phyloP scores from a whole-genome alignment of 2,329 filamentous ascomycete species.

The Sordariomycetes sp. region DNA sequence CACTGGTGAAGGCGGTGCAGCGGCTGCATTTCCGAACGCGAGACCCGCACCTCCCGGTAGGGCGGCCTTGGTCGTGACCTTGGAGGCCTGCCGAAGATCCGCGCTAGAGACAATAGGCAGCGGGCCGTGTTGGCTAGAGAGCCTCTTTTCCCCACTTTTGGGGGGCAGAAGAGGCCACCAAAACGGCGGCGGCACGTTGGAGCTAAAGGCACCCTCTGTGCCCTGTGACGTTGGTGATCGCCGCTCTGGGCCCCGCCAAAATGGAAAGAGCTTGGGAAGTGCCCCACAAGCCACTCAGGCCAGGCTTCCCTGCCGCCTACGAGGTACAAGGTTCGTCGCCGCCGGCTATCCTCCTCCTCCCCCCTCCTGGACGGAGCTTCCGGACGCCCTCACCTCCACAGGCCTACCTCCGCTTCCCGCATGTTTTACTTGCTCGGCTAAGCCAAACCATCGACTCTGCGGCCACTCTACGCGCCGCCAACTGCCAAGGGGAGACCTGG shows the following conservation, averaged over 20 bases:
- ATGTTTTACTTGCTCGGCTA: not conserved
- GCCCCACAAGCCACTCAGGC: not conserved
- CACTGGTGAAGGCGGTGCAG: too few species aligned
- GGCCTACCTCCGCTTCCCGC: not conserved
- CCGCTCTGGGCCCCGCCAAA: not conserved
- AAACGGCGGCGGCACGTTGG: not conserved
- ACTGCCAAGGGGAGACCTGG: not conserved
- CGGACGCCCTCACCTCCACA: not conserved
- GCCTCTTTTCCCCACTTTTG: not conserved
- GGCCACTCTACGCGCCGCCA: not conserved
- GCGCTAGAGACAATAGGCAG: not conserved
- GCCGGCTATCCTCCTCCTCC: not conserved
- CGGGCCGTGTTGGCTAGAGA: not conserved
- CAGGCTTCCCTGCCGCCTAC: not conserved
- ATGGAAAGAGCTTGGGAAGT: not conserved
- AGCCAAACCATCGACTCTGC: not conserved
- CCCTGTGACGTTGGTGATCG: constrained; percentile 5
- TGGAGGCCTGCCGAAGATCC: not conserved
- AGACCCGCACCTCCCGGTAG: not conserved
- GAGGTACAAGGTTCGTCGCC: too few species aligned
- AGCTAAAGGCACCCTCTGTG: not conserved
- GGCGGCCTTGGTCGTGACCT: not conserved
- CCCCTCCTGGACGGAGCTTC: not conserved
- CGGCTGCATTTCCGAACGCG: too few species aligned
- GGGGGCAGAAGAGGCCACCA: not conserved